Evolutionary conservation across 2,329 filamentous ascomycete species (phyloP).

Genomic region (Alternaria ventricosa): DNA sequence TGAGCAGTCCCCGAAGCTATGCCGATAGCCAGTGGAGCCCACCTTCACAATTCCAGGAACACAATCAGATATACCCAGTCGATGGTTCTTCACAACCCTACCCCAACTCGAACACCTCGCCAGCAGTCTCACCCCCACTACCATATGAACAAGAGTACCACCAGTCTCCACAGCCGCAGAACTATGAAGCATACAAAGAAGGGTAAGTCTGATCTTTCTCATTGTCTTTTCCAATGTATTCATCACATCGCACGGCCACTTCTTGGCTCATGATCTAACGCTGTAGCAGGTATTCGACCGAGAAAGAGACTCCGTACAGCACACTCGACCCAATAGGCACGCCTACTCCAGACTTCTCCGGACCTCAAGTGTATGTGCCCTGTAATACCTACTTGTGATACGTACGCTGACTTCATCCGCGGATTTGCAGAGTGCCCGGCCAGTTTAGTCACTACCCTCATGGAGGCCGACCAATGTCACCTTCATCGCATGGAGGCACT

Average conservation of each 20-base stretch:
- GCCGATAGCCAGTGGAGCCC: slow-evolving; percentile 28
- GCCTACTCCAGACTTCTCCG: slow-evolving; percentile 32
- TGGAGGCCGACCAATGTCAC: slow-evolving; percentile 19
- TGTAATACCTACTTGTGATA: not conserved
- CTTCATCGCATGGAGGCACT: slow-evolving; percentile 24
- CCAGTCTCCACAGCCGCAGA: slow-evolving; percentile 6
- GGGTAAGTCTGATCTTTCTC: slow-evolving; percentile 12
- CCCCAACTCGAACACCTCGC: slow-evolving; percentile 20
- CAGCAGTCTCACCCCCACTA: slow-evolving; percentile 20
- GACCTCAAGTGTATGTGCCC: slow-evolving; percentile 18
- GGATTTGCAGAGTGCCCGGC: slow-evolving; percentile 16
- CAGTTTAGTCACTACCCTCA: slow-evolving; percentile 24
- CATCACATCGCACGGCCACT: not conserved
- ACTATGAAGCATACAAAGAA: slow-evolving; percentile 17
- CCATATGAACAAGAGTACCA: slow-evolving; percentile 23
- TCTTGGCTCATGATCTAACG: slow-evolving; percentile 7
- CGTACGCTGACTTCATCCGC: not conserved
- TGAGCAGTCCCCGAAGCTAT: slow-evolving; percentile 17
- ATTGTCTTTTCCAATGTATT: not conserved
- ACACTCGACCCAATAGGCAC: slow-evolving; percentile 5
- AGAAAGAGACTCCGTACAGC: slow-evolving; percentile 28
- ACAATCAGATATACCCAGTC: slow-evolving; percentile 22
- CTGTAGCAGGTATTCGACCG: slow-evolving; percentile 22
- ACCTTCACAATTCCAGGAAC: slow-evolving; percentile 29
- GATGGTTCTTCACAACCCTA: slow-evolving; percentile 10